A percentile compares a stretch with the other conserved stretches of the same genome.
Conservation (phyloP, 371 early-diverging fungal genomes). For the Amoeboaphelidium occidentale region DNA sequence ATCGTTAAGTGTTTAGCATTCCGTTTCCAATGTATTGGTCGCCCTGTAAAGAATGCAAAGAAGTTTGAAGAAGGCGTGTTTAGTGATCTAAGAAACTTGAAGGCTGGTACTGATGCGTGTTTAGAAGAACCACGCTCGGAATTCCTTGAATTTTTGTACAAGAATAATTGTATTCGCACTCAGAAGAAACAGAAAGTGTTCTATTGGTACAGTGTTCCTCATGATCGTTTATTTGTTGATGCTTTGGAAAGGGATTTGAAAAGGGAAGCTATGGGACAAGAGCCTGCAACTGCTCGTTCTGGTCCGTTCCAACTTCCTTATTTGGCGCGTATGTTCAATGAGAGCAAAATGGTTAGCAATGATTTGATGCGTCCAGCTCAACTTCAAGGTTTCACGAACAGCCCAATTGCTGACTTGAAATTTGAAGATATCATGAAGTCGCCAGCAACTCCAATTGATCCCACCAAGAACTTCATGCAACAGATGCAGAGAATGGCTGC, state of each 20-base stretch:
- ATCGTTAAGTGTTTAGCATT: slow-evolving; percentile 87
- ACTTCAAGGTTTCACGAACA: too few species aligned
- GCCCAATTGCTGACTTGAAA: too few species aligned
- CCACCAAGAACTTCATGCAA: too few species aligned
- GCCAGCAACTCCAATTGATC: too few species aligned
- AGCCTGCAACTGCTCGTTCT: too few species aligned
- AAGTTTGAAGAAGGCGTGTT: slow-evolving; percentile 99
- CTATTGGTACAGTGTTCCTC: slow-evolving; percentile 94
- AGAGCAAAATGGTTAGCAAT: too few species aligned
- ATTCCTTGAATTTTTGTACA: slow-evolving; percentile 91
- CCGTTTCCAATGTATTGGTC: slow-evolving; percentile 68
- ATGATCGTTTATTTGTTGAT: slow-evolving; percentile 88
- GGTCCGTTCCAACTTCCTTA: too few species aligned
- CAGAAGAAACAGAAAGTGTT: slow-evolving; percentile 99
- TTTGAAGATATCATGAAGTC: too few species aligned
- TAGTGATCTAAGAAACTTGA: slow-evolving; percentile 83
- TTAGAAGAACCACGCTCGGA: slow-evolving; percentile 90
- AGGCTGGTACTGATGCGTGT: slow-evolving; percentile 89
- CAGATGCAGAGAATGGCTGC: too few species aligned
- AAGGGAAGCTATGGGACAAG: slow-evolving; percentile 64
- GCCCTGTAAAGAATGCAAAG: slow-evolving; percentile 71
- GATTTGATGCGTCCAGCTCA: too few species aligned
- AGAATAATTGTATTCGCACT: slow-evolving; percentile 93
- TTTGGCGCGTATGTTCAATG: too few species aligned
- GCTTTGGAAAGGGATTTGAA: slow-evolving; percentile 96